phyloP scores from a whole-genome alignment of 176 grass and related monocot species.

The Lolium multiflorum region DNA sequence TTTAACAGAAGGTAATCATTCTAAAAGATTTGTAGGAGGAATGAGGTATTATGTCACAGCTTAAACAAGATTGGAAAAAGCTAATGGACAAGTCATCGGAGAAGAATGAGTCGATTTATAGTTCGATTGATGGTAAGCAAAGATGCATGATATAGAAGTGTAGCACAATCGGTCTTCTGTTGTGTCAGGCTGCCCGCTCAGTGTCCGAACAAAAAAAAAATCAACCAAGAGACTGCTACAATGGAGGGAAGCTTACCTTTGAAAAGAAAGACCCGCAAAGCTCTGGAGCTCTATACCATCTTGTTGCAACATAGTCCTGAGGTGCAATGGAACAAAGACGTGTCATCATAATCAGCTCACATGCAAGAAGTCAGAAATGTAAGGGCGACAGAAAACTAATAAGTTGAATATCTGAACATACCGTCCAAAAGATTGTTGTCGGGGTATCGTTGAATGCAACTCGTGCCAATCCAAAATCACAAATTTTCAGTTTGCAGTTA shows the following conservation, averaged over 20 bases:
- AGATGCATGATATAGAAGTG: slow-evolving; percentile 19
- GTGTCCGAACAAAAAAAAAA: slow-evolving; percentile 17
- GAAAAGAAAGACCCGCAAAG: slow-evolving; percentile 98
- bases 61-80: background rate
- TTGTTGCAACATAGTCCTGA: slow-evolving; percentile 99
- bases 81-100: background rate
- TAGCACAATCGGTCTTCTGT: background rate
- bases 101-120: slow-evolving; percentile 1
- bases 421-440: slow-evolving; percentile 99
- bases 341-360: slow-evolving; percentile 27
- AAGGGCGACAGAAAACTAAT: slow-evolving; percentile 10
- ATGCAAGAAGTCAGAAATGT: slow-evolving; percentile 26
- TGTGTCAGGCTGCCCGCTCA: slow-evolving; percentile 23
- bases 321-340: slow-evolving; percentile 31
- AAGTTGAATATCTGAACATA: slow-evolving; percentile 48
- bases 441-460: slow-evolving; percentile 96
- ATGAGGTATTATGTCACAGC: background rate
- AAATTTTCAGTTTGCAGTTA: slow-evolving; percentile 99
- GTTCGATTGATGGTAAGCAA: slow-evolving; percentile 12
- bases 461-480: slow-evolving; percentile 97
- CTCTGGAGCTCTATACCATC: slow-evolving; percentile 99
- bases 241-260: slow-evolving; percentile 58
- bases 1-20: background rate
- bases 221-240: slow-evolving; percentile 28
- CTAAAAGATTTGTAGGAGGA: background rate